A percentile compares a stretch with the other conserved stretches of the same genome.
Evolutionary conservation across 176 grass and related monocot genomes (phyloP).

Genomic region (Raddia guianensis): DNA sequence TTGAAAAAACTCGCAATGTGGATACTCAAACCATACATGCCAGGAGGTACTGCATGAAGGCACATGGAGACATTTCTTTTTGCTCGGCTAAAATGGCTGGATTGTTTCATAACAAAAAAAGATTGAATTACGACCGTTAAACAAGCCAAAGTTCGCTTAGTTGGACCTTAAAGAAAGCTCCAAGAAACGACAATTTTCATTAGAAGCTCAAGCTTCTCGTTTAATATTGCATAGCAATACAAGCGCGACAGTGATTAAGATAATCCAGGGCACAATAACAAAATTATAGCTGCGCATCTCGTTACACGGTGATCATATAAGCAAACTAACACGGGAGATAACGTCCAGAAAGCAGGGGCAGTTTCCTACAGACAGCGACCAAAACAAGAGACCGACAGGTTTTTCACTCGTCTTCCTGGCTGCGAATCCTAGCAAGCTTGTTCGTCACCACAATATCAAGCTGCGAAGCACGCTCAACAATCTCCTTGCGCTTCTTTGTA

Average conservation of each 20-base stretch:
- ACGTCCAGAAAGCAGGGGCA: not conserved
- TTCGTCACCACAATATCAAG: constrained; percentile 87
- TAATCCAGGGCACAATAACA: not conserved
- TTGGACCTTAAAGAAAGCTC: too few relatives aligned
- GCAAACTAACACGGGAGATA: not conserved
- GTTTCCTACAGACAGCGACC: constrained; percentile 31
- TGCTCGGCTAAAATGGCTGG: too few relatives aligned
- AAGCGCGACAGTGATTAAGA: not conserved
- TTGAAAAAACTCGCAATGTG: too few relatives aligned
- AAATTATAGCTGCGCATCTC: not conserved
- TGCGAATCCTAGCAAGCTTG: constrained; percentile 73
- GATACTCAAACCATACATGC: too few relatives aligned
- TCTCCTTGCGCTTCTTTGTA: constrained; percentile 83
- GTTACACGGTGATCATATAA: not conserved
- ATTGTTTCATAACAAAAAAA: too few relatives aligned
- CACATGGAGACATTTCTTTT: too few relatives aligned
- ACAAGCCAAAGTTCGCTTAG: too few relatives aligned
- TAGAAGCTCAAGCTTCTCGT: not conserved
- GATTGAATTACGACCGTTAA: too few relatives aligned
- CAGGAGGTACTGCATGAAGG: too few relatives aligned
- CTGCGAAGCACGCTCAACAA: constrained; percentile 73
- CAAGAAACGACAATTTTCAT: not conserved
- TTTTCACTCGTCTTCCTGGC: constrained; percentile 83
- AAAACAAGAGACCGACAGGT: not conserved
- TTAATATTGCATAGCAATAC: not conserved